These are phyloP conservation scores for Didymella keratinophila DNA, from an alignment of 2,329 filamentous ascomycete genomes.

Conservation along the genomic window DNA sequence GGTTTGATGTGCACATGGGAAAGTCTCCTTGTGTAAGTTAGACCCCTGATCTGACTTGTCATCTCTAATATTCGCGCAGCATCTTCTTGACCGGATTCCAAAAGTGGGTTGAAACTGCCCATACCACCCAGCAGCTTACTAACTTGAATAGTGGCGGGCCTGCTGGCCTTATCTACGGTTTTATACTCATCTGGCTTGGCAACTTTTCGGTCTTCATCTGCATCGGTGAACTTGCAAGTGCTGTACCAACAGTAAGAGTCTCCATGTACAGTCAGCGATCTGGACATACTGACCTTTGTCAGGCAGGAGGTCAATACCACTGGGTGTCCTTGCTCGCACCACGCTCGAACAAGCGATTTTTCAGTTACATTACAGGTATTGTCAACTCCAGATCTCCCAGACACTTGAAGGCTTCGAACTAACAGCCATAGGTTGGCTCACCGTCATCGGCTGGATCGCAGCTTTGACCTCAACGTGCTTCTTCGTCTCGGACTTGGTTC, in stretches of 20 bases:
- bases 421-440: constrained; percentile 52
- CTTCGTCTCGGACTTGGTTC: constrained; percentile 45
- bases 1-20: constrained; percentile 52
- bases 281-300: neutral
- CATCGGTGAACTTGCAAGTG: constrained; percentile 50
- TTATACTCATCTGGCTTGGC: constrained; percentile 49
- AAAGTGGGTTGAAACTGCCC: constrained; percentile 36
- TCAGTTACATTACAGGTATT: constrained; percentile 55
- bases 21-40: constrained; percentile 46
- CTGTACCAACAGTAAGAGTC: constrained; percentile 40
- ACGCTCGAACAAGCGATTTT: constrained; percentile 51
- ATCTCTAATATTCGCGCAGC: constrained; percentile 24
- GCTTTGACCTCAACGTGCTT: constrained; percentile 48
- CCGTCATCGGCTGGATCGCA: constrained; percentile 55
- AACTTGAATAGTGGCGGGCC: constrained; percentile 42
- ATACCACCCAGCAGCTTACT: constrained; percentile 1
- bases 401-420: constrained; percentile 3
- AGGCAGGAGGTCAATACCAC: constrained; percentile 51
- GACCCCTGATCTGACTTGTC: neutral
- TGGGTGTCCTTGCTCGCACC: constrained; percentile 56
- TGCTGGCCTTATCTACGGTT: constrained; percentile 49
- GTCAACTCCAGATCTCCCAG: neutral
- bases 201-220: constrained; percentile 49
- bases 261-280: neutral
- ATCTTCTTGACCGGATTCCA: constrained; percentile 47